Evolutionary conservation across 208 protist genomes (phyloP).

Genomic region (Leishmania tropica): DNA sequence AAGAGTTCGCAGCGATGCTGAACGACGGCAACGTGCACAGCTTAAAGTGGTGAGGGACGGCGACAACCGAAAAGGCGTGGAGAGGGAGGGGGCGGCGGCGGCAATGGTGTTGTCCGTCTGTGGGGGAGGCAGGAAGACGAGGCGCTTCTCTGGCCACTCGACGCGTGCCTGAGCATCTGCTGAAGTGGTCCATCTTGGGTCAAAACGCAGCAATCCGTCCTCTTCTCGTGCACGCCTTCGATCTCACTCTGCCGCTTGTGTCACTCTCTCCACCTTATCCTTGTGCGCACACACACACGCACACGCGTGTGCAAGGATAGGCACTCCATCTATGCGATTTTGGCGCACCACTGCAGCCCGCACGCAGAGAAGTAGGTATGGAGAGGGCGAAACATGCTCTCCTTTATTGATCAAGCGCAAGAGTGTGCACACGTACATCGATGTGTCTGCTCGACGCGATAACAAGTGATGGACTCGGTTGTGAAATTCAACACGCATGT

Average conservation of each 20-base stretch:
- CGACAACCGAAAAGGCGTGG: background rate
- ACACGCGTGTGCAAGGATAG: background rate
- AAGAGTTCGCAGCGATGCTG: conserved; percentile 74
- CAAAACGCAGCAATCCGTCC: background rate
- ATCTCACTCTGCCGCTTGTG: background rate
- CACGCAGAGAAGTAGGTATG: background rate
- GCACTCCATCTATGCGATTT: background rate
- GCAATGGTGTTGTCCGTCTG: background rate
- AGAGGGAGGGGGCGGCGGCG: background rate
- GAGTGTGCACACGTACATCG: background rate
- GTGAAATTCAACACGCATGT: background rate
- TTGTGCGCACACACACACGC: background rate
- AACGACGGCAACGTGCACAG: conserved; percentile 64
- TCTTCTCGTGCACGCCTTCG: background rate
- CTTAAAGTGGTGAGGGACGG: conserved; percentile 60
- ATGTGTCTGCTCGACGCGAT: background rate
- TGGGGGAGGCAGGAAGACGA: background rate
- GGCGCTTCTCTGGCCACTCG: background rate
- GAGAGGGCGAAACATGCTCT: background rate
- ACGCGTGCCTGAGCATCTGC: background rate
- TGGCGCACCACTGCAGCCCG: background rate
- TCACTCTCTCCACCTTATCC: background rate
- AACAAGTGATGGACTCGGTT: background rate
- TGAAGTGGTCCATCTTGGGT: background rate
- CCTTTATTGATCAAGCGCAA: background rate